Conservation (phyloP, 495 filamentous ascomycete genomes). For the Hypoxylon fuscum region DNA sequence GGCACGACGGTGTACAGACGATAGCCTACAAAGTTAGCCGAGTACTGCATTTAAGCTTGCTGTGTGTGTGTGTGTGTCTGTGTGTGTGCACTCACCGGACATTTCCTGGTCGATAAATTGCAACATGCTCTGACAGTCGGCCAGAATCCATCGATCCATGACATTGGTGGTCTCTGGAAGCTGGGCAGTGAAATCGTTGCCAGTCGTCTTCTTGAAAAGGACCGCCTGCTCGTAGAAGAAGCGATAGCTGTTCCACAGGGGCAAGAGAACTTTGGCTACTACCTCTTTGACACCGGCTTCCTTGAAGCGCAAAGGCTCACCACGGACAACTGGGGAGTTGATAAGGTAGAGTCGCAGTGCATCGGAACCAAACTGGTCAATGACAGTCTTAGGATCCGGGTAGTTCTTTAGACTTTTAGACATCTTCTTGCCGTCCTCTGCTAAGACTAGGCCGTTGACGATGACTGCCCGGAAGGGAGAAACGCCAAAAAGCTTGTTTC, state of each 20-base stretch:
- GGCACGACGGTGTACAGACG: conserved; percentile 96
- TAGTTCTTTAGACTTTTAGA: conserved; percentile 98
- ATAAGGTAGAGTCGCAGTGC: conserved; percentile 94
- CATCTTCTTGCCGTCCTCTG: conserved; percentile 99
- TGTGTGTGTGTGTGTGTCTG: too few species aligned
- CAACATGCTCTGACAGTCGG: conserved; percentile 89
- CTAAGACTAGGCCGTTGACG: conserved; percentile 95
- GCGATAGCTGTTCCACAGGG: conserved; percentile 97
- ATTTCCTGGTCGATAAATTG: conserved; percentile 96
- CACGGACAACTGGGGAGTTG: conserved; percentile 95
- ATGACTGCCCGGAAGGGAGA: conserved; percentile 97
- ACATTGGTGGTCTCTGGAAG: conserved; percentile 79
- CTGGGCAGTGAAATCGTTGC: conserved; percentile 81
- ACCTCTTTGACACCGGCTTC: conserved; percentile 95
- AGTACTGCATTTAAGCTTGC: neutral
- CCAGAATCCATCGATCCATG: conserved; percentile 97
- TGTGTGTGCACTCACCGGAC: conserved; percentile 68
- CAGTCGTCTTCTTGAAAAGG: conserved; percentile 87
- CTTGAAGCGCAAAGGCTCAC: conserved; percentile 90
- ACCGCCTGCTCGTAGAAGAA: conserved; percentile 98
- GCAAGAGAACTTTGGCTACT: conserved; percentile 90
- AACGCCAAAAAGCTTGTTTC: conserved; percentile 87
- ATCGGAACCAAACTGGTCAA: conserved; percentile 91
- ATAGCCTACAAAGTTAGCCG: conserved; percentile 60
- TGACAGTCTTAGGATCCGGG: conserved; percentile 86